Evolutionary conservation across 2,329 filamentous ascomycete species (phyloP), one percentile per base, ranked within the genome.

Genomic region (Hypoxylon sp.): DNA sequence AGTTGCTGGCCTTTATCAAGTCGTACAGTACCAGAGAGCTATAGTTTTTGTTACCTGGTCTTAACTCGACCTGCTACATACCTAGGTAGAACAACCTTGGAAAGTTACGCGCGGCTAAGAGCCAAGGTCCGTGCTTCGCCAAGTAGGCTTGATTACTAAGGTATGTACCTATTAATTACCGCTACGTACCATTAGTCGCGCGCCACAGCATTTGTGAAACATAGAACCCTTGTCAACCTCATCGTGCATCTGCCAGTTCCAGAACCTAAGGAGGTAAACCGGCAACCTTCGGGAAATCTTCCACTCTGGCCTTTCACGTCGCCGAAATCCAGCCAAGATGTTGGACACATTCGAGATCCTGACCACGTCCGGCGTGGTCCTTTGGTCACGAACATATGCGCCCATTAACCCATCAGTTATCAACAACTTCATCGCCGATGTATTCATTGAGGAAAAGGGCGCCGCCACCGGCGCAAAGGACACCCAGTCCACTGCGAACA

Each of bases 281-380:
- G 24, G 37, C 31, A 31, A 50, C 32, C 46, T 47, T 57, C 53
- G n/a, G 37, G 31, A 37, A 46, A 51, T 17, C n/a, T 29, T 42
- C 27, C 11, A 35, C 32, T 13, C 32, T 62, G 39, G 37, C 46
- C 35, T 32, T 17, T 17, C 27, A 55, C 32, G 11, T 46, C 37
- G 4, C 47, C 32, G 35, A 47, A 59, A 55, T 19, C 19, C 64
- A 54, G 21, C 62, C 75, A 79, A 73, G 64, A 98, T 98, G 95
- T 84, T 99, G 82, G 96, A 99, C 84, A 92, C 93, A 15, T 99
- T 99, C 80, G 95, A 99, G 82, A 96, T 99, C 73, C 82, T 99
- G 68, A 98, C 95, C 67, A 97, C 95, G 39, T 97, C 94, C 2
- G 96, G 96, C 62, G 94, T 99, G 70, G 96, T 99, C 64, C 88